These are phyloP conservation scores for Rhodotorula paludigena DNA, from an alignment of 768 basidiomycete species.

Conservation along the genomic window DNA sequence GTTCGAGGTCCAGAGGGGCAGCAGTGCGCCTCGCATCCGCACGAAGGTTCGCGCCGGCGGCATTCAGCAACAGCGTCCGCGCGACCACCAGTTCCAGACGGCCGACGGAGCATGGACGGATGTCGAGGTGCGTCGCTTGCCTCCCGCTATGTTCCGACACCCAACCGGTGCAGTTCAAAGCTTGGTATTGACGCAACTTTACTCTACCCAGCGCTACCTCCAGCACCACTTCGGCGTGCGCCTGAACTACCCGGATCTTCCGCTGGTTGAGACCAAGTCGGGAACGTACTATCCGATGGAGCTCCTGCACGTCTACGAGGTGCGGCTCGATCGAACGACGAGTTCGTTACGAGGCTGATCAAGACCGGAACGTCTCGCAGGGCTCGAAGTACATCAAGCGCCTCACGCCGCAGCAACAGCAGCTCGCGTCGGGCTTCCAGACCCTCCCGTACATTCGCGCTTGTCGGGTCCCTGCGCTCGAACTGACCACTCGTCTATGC, in stretches of 20 bases:
- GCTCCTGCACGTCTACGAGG: background rate
- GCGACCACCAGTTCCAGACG: background rate
- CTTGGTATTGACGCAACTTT: background rate
- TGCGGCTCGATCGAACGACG: background rate
- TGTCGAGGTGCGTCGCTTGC: conserved; percentile 12
- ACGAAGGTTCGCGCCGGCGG: background rate
- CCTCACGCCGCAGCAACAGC: conserved; percentile 1
- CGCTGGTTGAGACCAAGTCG: conserved; percentile 1
- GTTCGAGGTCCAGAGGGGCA: background rate
- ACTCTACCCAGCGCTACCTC: conserved; percentile 13
- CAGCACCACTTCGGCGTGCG: background rate
- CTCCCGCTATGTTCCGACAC: background rate
- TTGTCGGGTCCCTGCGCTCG: background rate
- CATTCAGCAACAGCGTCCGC: background rate
- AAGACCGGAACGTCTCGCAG: background rate
- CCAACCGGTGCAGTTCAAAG: background rate
- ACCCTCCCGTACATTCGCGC: conserved; percentile 5
- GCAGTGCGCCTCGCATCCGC: no score
- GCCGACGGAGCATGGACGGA: accelerated
- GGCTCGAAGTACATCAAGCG: background rate
- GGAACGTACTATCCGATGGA: conserved; percentile 10
- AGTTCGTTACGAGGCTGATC: background rate
- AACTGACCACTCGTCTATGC: background rate
- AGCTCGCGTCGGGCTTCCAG: background rate
- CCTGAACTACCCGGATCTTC: conserved; percentile 8